Base-by-base conservation (phyloP, 1,284 basidiomycete genomes). In the Cryptococcus sp. region DNA sequence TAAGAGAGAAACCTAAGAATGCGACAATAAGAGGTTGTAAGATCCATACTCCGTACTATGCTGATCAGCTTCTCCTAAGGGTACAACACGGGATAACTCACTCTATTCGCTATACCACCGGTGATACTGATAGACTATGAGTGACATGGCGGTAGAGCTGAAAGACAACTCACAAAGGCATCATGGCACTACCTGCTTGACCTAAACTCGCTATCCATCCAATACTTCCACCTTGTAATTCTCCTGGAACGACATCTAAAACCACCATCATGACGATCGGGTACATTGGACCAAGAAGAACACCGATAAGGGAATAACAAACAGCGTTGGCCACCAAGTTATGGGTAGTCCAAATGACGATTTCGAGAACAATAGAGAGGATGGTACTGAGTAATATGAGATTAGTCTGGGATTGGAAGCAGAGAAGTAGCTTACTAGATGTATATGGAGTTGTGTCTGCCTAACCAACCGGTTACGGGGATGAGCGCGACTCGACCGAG, bases 341-440 rank as follows among this genome's bases (percentile, higher is more conserved):
- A 23, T 82, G 82, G 1, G 83, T 81, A 31, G 83, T 79, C 86
- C 86, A 87, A 41, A 87, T 77, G 34, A 83, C 76, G 14, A 85
- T 66, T 64, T 86, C 82, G 31, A 87, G 78, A 4, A 63, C 71
- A 47, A 76, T 67, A 4, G 35, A 10, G 1, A 43, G 5, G 30
- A 23, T 6, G 15, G 38, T 46, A 33, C 13, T 36, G 15, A 41
- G 38, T 10, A n/a, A n/a, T 10, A n/a, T 10, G 10, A 10, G 10
- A n/a, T 10, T 41, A 10, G 38, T 10, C n/a, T n/a, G n/a, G 38
- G 10, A n/a, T 41, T 41, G 10, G 38, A 10, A 10, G 10, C 38
- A 10, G 10, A 41, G 10, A 41, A 10, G 38, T 8, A 33, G 62
- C 67, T 53, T 53, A 71, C 67, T 74, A 76, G 13, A 72, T 49